Conservation (phyloP, 768 basidiomycete species). For the Coprinopsis cinerea region DNA sequence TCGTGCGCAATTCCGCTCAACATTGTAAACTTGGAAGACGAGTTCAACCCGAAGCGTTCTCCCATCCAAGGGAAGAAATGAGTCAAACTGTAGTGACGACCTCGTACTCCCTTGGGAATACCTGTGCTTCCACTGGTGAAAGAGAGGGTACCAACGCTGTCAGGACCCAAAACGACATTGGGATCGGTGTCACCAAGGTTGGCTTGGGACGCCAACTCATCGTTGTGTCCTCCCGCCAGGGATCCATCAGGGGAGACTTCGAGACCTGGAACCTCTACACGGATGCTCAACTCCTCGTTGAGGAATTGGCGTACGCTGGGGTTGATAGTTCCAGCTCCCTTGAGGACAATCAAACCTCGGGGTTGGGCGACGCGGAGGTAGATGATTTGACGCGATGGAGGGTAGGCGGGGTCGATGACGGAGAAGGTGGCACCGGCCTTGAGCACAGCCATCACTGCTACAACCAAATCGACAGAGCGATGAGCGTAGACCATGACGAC, state of each 20-base stretch:
- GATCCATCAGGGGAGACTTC: conserved; percentile 61
- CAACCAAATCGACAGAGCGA: conserved; percentile 91
- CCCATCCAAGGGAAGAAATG: conserved; percentile 99
- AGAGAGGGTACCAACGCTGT: conserved; percentile 88
- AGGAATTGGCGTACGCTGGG: conserved; percentile 83
- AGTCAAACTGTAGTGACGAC: conserved; percentile 91
- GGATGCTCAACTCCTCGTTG: conserved; percentile 69
- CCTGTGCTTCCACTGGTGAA: conserved; percentile 98
- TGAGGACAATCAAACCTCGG: conserved; percentile 83
- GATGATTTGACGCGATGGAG: conserved; percentile 84
- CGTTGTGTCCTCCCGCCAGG: conserved; percentile 57
- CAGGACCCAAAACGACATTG: conserved; percentile 84
- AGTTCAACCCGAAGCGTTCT: conserved; percentile 67
- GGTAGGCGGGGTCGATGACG: conserved; percentile 98
- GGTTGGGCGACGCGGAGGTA: conserved; percentile 93
- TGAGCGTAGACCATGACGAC: conserved; percentile 98
- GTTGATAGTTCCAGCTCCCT: conserved; percentile 79
- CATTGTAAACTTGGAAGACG: conserved; percentile 91
- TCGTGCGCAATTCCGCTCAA: conserved; percentile 98
- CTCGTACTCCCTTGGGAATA: conserved; percentile 96
- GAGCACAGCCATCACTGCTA: conserved; percentile 94
- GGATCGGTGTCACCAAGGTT: conserved; percentile 68
- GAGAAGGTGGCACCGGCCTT: conserved; percentile 97
- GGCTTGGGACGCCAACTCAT: conserved; percentile 41
- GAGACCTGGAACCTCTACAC: conserved; percentile 87